A percentile compares a stretch with the other conserved stretches of the same genome.
phyloP scores from a whole-genome alignment of 148 eudicot genomes.

The Gaultheria prostrata region DNA sequence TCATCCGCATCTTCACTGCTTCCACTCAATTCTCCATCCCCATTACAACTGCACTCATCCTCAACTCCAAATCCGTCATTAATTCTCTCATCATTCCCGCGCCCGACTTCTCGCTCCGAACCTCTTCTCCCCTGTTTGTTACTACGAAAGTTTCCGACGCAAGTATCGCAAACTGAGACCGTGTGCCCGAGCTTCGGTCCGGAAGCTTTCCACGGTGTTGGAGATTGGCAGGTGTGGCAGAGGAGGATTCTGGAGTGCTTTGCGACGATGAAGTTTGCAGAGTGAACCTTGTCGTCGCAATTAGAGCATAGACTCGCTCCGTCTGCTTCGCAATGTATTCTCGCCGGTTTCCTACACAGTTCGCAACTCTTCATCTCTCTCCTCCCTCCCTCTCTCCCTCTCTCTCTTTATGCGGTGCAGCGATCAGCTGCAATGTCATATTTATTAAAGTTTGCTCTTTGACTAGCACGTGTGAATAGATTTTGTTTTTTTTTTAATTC shows the following conservation, averaged over 20 bases:
- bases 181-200: conserved; percentile 26
- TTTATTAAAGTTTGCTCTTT: not conserved
- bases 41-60: not conserved
- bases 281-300: conserved; percentile 52
- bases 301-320: conserved; percentile 35
- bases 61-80: not conserved
- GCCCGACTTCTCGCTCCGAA: too few relatives aligned
- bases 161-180: conserved; percentile 15
- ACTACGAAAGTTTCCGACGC: not conserved
- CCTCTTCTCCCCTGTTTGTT: not conserved
- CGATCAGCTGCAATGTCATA: not conserved
- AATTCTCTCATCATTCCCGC: not conserved
- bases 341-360: conserved; percentile 33
- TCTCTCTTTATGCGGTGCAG: not conserved
- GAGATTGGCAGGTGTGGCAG: conserved; percentile 40
- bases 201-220: conserved; percentile 48
- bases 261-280: conserved; percentile 45
- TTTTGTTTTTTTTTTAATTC: too few relatives aligned
- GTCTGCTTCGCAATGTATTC: conserved; percentile 40
- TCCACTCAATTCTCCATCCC: not conserved
- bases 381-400: conserved; percentile 3
- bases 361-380: conserved; percentile 29
- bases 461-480: not conserved
- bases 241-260: conserved; percentile 36
- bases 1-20: not conserved